Conservation (phyloP, 208 protist species). For the Wallacemonas rigidus region DNA sequence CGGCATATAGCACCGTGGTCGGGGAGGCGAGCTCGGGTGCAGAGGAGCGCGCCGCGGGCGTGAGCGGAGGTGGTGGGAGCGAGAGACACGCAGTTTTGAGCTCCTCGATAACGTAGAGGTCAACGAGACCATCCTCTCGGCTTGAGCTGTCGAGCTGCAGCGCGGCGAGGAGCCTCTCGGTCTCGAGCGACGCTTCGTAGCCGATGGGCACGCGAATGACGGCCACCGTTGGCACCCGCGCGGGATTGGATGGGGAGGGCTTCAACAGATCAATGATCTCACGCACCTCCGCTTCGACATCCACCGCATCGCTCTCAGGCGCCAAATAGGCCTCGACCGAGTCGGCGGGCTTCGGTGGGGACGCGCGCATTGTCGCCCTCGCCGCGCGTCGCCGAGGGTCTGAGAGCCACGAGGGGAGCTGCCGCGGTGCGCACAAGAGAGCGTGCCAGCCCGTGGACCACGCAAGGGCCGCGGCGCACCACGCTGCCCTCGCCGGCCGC, state of each 20-base stretch:
- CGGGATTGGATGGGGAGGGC: constrained; percentile 18
- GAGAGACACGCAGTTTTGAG: constrained; percentile 31
- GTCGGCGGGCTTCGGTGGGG: background rate
- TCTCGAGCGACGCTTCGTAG: constrained; percentile 39
- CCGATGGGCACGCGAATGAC: constrained; percentile 32
- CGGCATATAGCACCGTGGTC: background rate
- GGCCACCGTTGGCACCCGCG: constrained; percentile 37
- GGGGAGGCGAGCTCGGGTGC: background rate
- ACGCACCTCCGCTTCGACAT: constrained; percentile 1
- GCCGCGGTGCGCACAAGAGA: no score
- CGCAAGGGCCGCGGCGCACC: background rate
- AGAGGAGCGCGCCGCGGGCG: background rate
- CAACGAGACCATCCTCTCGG: constrained; percentile 56
- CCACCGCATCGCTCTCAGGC: constrained; percentile 4
- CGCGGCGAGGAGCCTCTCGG: constrained; percentile 32
- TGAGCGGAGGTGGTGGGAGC: constrained; percentile 19
- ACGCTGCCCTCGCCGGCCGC: background rate
- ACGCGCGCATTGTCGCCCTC: background rate
- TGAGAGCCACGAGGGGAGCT: background rate
- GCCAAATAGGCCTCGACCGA: background rate
- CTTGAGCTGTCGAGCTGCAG: constrained; percentile 45
- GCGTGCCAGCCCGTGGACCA: background rate
- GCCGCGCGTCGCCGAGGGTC: background rate
- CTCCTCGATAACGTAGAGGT: constrained; percentile 57
- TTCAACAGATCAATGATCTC: constrained; percentile 2